These are phyloP conservation scores for Glaciozyma antarctica DNA, from an alignment of 768 basidiomycete species.

Conservation along the genomic window DNA sequence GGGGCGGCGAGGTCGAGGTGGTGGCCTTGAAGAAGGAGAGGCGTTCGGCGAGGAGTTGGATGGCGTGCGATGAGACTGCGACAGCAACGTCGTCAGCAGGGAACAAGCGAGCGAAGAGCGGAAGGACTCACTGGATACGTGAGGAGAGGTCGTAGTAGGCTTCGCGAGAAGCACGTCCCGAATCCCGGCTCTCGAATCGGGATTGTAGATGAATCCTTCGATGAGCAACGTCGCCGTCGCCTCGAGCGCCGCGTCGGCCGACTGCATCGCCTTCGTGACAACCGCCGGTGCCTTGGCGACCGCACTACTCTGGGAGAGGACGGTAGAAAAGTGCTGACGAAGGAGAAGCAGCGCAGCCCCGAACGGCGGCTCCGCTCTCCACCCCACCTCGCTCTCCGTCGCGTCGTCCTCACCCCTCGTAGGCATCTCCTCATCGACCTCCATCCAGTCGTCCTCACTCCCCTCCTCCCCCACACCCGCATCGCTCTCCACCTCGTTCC, in stretches of 20 bases:
- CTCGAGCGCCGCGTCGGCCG: slow-evolving; percentile 1
- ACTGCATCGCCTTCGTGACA: neutral
- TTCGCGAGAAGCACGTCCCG: too few relatives aligned
- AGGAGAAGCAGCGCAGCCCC: slow-evolving; percentile 1
- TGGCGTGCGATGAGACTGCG: slow-evolving; percentile 7
- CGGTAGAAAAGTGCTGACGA: neutral
- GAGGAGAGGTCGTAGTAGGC: neutral
- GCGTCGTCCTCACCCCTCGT: neutral
- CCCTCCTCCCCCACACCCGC: neutral
- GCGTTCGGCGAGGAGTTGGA: neutral
- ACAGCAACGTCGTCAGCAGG: neutral
- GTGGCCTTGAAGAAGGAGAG: neutral
- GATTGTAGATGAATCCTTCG: neutral
- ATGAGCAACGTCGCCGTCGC: neutral
- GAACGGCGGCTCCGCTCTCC: neutral
- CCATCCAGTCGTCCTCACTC: slow-evolving; percentile 9
- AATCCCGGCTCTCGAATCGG: neutral
- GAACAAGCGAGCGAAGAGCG: neutral
- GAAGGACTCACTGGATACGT: neutral
- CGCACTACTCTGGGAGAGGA: neutral
- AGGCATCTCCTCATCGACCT: neutral
- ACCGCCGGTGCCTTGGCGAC: neutral
- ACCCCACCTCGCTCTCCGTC: neutral
- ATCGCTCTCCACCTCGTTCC: neutral
- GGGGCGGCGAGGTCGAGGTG: neutral